Evolutionary conservation across 2,329 filamentous ascomycete genomes (phyloP).

Genomic region (Triangularia verruculosa): DNA sequence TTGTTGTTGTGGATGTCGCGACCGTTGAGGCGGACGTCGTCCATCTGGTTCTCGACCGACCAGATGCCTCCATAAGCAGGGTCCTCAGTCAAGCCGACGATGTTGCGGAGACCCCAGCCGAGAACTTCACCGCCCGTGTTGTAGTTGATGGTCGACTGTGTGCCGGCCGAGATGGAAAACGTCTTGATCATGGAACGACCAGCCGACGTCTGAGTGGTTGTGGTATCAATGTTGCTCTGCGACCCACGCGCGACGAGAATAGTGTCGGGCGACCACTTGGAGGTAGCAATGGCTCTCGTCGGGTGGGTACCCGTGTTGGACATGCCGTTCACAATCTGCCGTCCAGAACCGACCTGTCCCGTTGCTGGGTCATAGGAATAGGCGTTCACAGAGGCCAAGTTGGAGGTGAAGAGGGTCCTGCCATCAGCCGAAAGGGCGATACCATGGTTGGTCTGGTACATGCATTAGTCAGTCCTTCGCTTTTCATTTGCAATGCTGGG

Average conservation of each 20-base stretch:
- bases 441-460: slow-evolving; percentile 31
- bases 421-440: slow-evolving; percentile 33
- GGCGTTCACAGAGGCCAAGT: slow-evolving; percentile 42
- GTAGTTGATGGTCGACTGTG: slow-evolving; percentile 19
- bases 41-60: slow-evolving; percentile 62
- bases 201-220: slow-evolving; percentile 40
- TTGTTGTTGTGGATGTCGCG: slow-evolving; percentile 58
- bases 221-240: slow-evolving; percentile 48
- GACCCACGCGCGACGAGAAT: slow-evolving; percentile 54
- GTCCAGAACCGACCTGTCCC: slow-evolving; percentile 39
- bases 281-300: slow-evolving; percentile 51
- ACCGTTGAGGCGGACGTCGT: slow-evolving; percentile 52
- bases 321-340: slow-evolving; percentile 49
- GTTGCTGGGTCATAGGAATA: slow-evolving; percentile 49
- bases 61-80: slow-evolving; percentile 36
- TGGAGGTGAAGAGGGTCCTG: slow-evolving; percentile 38
- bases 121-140: slow-evolving; percentile 22
- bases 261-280: slow-evolving; percentile 42
- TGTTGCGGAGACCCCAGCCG: slow-evolving; percentile 51
- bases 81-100: slow-evolving; percentile 58
- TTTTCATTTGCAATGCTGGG: background rate
- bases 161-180: slow-evolving; percentile 48
- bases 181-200: slow-evolving; percentile 54
- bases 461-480: background rate
- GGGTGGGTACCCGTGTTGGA: slow-evolving; percentile 43